A percentile compares a stretch with the other conserved stretches of the same genome.
Evolutionary conservation across 345 rosid species (phyloP).

Genomic region (Cardiospermum halicacabum): DNA sequence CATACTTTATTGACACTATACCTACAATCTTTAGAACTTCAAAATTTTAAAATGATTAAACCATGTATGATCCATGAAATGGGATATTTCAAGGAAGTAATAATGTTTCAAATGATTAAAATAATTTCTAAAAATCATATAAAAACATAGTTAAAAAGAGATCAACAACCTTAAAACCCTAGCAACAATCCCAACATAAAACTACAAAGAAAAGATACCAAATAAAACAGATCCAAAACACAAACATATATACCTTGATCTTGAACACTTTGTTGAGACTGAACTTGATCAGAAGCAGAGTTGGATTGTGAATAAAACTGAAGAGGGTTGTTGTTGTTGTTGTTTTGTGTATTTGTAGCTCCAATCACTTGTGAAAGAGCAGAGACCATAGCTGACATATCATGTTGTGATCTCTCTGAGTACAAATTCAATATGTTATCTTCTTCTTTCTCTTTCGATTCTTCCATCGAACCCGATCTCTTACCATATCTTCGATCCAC

Average conservation of each 20-base stretch:
- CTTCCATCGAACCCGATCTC: conserved; percentile 39
- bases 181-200: conserved; percentile 3
- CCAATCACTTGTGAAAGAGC: conserved; percentile 72
- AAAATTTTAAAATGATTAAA: no score
- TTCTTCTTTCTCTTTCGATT: conserved; percentile 40
- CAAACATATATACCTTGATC: conserved; percentile 48
- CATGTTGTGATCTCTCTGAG: conserved; percentile 69
- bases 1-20: no score
- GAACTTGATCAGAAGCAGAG: neutral
- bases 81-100: no score
- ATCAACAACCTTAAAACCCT: neutral
- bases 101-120: neutral
- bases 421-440: conserved; percentile 45
- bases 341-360: no score
- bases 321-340: conserved; percentile 21
- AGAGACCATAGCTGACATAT: conserved; percentile 60
- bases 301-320: conserved; percentile 20
- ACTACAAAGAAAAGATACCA: no score
- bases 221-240: no score
- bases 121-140: no score
- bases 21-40: no score
- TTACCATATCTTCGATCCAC: conserved; percentile 58
- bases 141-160: neutral
- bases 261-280: conserved; percentile 19
- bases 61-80: no score